Base-by-base conservation (phyloP, 2,329 filamentous ascomycete species). In the Penicillium sclerotigenum region DNA sequence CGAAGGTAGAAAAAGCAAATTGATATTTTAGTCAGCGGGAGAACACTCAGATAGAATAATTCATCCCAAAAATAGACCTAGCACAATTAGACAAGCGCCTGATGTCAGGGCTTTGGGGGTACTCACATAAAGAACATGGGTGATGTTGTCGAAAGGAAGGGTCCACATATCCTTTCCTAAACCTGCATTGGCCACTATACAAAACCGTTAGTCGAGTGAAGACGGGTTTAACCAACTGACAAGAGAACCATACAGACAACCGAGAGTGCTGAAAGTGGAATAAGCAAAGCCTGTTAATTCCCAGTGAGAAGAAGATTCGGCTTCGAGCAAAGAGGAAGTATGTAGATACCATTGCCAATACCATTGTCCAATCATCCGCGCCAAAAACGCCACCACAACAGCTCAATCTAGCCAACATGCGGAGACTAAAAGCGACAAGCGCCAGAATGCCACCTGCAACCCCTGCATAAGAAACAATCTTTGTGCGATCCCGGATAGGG, bases 131-230 rank as follows among this genome's bases (percentile, higher is more conserved):
- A 79, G 73, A 55, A 78, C 71, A 3, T 67, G 52, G 1, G 76
- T 79, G 52, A 80, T 73, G 37, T 77, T 64, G n/a, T 77, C 66
- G 33, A 73, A 72, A 1, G 71, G 65, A 5, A 80, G 65, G 31
- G 70, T 74, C 77, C 78, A 80, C 59, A 79, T 75, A 54, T 80
- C 76, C 26, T 65, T 68, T 9, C 78, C 77, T 5, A 79, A 68
- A 2, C 77, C 78, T 40, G 68, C 55, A 10, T 74, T 53, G 11
- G 72, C 67, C 50, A 80, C 75, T 74, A 62, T 34, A 54, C n/a
- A 42, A 9, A n/a, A 46, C 20, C 11, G 47, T 63, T 33, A 61
- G 61, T 41, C 7, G 42, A 41, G 28, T 6, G 5, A 22, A 20
- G 5, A 2, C 4, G 9, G 14, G 24, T 2, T 4, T 2, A 18